Evolutionary conservation across 139 green algal species (phyloP).

Genomic region (Bryopsis sp.): DNA sequence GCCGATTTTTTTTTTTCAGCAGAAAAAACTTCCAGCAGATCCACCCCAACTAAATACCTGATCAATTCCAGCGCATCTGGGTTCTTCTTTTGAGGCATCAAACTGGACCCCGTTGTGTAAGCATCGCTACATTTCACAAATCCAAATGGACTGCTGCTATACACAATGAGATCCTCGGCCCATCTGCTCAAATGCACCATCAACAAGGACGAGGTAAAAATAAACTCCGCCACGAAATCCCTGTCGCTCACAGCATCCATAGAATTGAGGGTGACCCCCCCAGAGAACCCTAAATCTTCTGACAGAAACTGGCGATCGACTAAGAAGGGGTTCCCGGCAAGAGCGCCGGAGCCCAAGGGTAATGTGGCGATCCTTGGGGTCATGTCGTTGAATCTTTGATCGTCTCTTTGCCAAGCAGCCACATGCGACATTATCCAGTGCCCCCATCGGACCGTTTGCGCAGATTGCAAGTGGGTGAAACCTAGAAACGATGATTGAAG

Average conservation of each 20-base stretch:
- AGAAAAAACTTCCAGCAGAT: too few species aligned
- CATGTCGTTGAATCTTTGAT: conserved; percentile 54
- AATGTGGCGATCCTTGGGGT: conserved; percentile 77
- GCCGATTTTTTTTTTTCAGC: too few species aligned
- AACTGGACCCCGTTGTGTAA: conserved; percentile 85
- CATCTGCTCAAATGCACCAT: conserved; percentile 79
- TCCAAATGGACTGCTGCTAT: conserved; percentile 74
- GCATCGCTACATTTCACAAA: conserved; percentile 89
- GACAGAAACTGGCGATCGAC: conserved; percentile 81
- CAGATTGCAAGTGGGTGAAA: conserved; percentile 95
- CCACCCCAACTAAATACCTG: conserved; percentile 27
- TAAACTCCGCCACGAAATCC: conserved; percentile 88
- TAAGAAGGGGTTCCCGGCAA: conserved; percentile 92
- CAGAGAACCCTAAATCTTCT: conserved; percentile 59
- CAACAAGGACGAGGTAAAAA: conserved; percentile 76
- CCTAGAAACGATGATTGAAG: conserved; percentile 30
- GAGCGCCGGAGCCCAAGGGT: conserved; percentile 79
- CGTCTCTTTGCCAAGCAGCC: conserved; percentile 86
- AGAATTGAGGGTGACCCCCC: conserved; percentile 73
- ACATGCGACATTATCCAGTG: conserved; percentile 93
- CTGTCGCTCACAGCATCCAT: conserved; percentile 94
- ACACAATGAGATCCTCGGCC: conserved; percentile 96
- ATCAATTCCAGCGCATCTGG: conserved; percentile 97
- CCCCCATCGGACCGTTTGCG: conserved; percentile 86
- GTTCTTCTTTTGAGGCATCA: conserved; percentile 99